A percentile compares a stretch with the other conserved stretches of the same genome.
Evolutionary conservation across 495 filamentous ascomycete species (phyloP).

Genomic region (Penicillium coffeae): DNA sequence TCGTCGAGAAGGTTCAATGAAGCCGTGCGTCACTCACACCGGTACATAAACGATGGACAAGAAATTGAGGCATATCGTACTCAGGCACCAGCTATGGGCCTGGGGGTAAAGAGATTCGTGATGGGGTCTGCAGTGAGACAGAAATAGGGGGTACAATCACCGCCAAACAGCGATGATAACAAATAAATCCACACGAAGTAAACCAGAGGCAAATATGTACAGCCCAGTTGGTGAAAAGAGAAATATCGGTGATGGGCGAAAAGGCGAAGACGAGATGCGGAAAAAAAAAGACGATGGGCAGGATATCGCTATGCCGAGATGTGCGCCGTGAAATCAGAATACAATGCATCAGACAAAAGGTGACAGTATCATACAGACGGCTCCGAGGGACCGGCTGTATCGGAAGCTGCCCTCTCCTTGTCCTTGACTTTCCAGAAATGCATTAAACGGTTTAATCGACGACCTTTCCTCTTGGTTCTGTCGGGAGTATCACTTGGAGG

Average conservation of each 20-base stretch:
- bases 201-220: conserved; percentile 25
- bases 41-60: conserved; percentile 39
- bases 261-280: conserved; percentile 19
- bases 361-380: conserved; percentile 19
- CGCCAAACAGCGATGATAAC: conserved; percentile 13
- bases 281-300: conserved; percentile 14
- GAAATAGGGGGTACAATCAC: conserved; percentile 6
- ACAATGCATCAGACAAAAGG: conserved; percentile 21
- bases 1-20: conserved; percentile 31
- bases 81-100: conserved; percentile 30
- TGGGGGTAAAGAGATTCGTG: conserved; percentile 43
- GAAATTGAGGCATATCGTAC: conserved; percentile 33
- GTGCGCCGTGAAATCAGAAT: conserved; percentile 26
- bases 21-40: conserved; percentile 27
- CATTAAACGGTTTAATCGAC: conserved; percentile 74
- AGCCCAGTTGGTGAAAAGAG: conserved; percentile 9
- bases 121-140: conserved; percentile 21
- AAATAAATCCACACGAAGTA: conserved; percentile 22
- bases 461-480: conserved; percentile 67
- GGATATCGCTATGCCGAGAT: conserved; percentile 32
- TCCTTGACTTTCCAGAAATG: conserved; percentile 74
- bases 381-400: conserved; percentile 19
- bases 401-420: conserved; percentile 32
- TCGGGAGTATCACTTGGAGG: conserved; percentile 52
- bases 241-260: conserved; percentile 13